Conservation (phyloP, 345 rosid species). For the Citrus mangshanensis region DNA sequence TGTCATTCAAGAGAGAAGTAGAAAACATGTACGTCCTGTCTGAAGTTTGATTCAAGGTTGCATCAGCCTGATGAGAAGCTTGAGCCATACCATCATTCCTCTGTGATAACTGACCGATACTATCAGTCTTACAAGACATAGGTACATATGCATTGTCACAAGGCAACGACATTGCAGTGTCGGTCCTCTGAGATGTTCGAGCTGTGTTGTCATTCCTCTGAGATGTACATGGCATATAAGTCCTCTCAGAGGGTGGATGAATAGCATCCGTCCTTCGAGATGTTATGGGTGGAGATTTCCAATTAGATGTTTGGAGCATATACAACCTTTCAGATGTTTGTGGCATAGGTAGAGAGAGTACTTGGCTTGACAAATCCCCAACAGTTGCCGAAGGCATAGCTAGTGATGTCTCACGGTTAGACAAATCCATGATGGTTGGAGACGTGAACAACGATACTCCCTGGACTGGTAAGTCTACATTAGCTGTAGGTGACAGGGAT, state of each 20-base stretch:
- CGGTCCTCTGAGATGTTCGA: slow-evolving; percentile 19
- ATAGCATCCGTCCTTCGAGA: slow-evolving; percentile 23
- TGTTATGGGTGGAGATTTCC: slow-evolving; percentile 23
- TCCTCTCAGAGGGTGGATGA: slow-evolving; percentile 19
- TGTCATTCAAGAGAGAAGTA: slow-evolving; percentile 24
- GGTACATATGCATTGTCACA: slow-evolving; percentile 16
- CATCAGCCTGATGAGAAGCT: slow-evolving; percentile 12
- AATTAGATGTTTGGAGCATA: slow-evolving; percentile 22
- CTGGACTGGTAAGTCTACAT: slow-evolving; percentile 18
- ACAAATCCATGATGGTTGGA: slow-evolving; percentile 18
- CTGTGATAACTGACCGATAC: slow-evolving; percentile 11
- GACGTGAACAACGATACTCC: slow-evolving; percentile 20
- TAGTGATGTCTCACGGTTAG: slow-evolving; percentile 10
- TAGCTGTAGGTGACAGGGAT: slow-evolving; percentile 24
- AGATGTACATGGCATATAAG: slow-evolving; percentile 15
- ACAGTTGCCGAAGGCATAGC: slow-evolving; percentile 12
- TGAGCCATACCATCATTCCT: slow-evolving; percentile 17
- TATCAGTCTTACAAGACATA: slow-evolving; percentile 19
- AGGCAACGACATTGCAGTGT: slow-evolving; percentile 14
- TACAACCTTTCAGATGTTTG: slow-evolving; percentile 26
- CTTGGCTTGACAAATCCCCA: slow-evolving; percentile 19
- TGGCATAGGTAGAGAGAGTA: slow-evolving; percentile 13
- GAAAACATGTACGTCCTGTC: slow-evolving; percentile 27
- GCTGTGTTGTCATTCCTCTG: slow-evolving; percentile 16
- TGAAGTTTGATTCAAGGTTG: slow-evolving; percentile 15